These are phyloP conservation scores for Kondoa malvinella DNA, from an alignment of 768 basidiomycete genomes.

Conservation along the genomic window DNA sequence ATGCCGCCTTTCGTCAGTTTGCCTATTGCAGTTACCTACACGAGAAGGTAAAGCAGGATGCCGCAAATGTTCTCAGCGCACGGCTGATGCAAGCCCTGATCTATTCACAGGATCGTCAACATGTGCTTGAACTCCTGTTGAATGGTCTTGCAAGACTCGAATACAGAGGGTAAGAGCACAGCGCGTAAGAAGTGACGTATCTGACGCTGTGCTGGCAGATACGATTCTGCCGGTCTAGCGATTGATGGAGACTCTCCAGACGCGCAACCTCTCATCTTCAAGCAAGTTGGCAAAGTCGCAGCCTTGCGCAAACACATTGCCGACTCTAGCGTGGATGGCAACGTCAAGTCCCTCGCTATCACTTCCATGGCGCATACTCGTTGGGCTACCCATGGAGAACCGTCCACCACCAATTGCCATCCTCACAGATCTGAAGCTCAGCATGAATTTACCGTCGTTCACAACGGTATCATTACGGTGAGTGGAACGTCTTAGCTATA, in stretches of 20 bases:
- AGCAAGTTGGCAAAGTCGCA: conserved; percentile 94
- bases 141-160: conserved; percentile 86
- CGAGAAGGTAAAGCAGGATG: conserved; percentile 55
- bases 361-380: conserved; percentile 97
- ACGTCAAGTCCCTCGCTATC: conserved; percentile 63
- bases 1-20: conserved; percentile 36
- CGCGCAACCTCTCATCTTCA: conserved; percentile 65
- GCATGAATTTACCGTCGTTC: conserved; percentile 75
- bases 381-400: conserved; percentile 95
- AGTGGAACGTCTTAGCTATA: not conserved
- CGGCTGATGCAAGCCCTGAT: not conserved
- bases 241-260: conserved; percentile 71
- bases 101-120: conserved; percentile 54
- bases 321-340: conserved; percentile 43
- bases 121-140: conserved; percentile 74
- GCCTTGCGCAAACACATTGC: conserved; percentile 78
- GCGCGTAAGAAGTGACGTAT: not conserved
- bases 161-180: conserved; percentile 51
- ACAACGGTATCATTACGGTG: conserved; percentile 93
- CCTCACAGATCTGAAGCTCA: conserved; percentile 68
- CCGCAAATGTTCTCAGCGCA: conserved; percentile 18
- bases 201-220: conserved; percentile 29
- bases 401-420: conserved; percentile 78
- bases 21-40: conserved; percentile 85
- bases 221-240: conserved; percentile 64